A percentile compares a stretch with the other conserved stretches of the same genome.
Evolutionary conservation across 306 rosid genomes (phyloP).

Genomic region (Begonia peltatifolia): DNA sequence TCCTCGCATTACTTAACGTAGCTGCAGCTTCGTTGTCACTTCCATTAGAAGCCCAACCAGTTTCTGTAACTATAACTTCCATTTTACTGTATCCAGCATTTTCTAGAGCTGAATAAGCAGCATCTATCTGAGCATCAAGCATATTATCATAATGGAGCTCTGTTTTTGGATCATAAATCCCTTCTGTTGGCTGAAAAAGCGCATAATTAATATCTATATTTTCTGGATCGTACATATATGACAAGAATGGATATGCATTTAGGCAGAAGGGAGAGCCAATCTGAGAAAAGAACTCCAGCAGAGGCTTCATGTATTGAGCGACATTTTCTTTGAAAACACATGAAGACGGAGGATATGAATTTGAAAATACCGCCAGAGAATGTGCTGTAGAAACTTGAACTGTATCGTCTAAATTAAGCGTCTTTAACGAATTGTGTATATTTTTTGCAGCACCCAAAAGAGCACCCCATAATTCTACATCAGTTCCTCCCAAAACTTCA

Average conservation of each 20-base stretch:
- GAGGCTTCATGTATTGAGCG: slow-evolving; percentile 75
- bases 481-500: slow-evolving; percentile 68
- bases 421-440: slow-evolving; percentile 52
- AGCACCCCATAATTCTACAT: slow-evolving; percentile 31
- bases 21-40: slow-evolving; percentile 64
- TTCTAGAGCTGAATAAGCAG: slow-evolving; percentile 84
- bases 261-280: slow-evolving; percentile 90
- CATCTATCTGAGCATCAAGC: slow-evolving; percentile 99
- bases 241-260: slow-evolving; percentile 82
- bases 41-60: slow-evolving; percentile 93
- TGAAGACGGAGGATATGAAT: slow-evolving; percentile 89
- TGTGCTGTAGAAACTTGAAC: slow-evolving; percentile 69
- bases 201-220: slow-evolving; percentile 82
- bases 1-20: slow-evolving; percentile 56
- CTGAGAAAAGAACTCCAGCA: slow-evolving; percentile 66
- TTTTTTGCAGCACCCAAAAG: slow-evolving; percentile 76
- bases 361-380: slow-evolving; percentile 60
- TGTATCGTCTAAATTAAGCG: slow-evolving; percentile 31
- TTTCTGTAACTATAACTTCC: slow-evolving; percentile 89
- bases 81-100: slow-evolving; percentile 61
- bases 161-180: slow-evolving; percentile 53
- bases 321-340: slow-evolving; percentile 49
- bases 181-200: slow-evolving; percentile 61
- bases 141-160: slow-evolving; percentile 79
- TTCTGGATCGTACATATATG: slow-evolving; percentile 45